Percentiles rank a stretch among this genome's conserved stretches.
phyloP scores from a whole-genome alignment of 345 rosid species.

The Litchi chinensis region DNA sequence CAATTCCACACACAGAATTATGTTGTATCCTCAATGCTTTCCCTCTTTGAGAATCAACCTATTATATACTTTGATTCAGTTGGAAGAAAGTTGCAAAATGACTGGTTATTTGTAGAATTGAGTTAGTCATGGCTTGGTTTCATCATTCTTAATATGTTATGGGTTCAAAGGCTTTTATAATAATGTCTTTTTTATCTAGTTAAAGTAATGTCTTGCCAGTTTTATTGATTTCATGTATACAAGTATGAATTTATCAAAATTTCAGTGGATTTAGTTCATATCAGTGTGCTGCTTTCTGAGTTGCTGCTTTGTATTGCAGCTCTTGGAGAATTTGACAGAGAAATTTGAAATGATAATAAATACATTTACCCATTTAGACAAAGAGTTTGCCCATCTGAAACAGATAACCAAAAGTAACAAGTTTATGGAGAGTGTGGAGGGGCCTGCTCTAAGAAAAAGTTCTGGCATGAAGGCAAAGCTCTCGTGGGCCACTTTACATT shows the following conservation, averaged over 20 bases:
- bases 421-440: conserved; percentile 56
- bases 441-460: conserved; percentile 43
- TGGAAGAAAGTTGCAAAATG: not conserved
- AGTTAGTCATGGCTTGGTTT: conserved; percentile 1
- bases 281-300: conserved; percentile 9
- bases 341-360: conserved; percentile 76
- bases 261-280: not conserved
- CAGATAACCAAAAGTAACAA: conserved; percentile 78
- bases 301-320: conserved; percentile 51
- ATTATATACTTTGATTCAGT: not conserved
- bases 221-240: conserved; percentile 8
- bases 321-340: conserved; percentile 77
- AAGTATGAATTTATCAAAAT: not conserved
- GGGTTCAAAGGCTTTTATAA: not conserved
- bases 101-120: not conserved
- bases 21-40: not conserved
- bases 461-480: conserved; percentile 56
- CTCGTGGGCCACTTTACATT: conserved; percentile 88
- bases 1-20: not conserved
- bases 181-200: not conserved
- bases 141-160: not conserved
- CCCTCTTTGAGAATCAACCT: not conserved
- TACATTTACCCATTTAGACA: conserved; percentile 87
- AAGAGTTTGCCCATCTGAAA: conserved; percentile 79
- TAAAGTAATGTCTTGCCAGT: not conserved